Evolutionary conservation across 2,329 filamentous ascomycete species (phyloP), one percentile per base, ranked within the genome.

Genomic region (Curvularia sp.): DNA sequence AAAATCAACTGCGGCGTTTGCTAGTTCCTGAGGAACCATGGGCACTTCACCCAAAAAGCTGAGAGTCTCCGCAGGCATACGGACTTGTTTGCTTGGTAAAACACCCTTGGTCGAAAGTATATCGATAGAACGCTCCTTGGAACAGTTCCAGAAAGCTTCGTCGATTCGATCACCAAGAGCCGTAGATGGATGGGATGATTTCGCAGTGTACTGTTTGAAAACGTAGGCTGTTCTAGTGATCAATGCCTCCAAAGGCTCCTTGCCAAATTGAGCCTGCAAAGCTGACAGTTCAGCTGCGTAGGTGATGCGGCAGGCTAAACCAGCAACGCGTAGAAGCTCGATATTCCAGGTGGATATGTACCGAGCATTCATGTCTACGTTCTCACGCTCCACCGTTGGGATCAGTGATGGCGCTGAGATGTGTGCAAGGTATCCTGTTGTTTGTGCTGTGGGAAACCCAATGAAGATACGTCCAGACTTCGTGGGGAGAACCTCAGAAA

Each of bases 381-480:
- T 95, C 75, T 99, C 95, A 73, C 95, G 88, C 77, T 99, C 95
- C 2, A 99, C 96, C 0, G 95, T 99, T 0, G 95, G 95, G 57
- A 99, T 99, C 13, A 99, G 89, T 0, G 94, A 97, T 1, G 93
- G 95, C 0, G 95, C 95, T 12, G 94, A 98, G 30, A 99, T 90
- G 76, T 99, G 95, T 74, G 96, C 90, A 15, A 94, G 91, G 28
- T 94, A 88, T 54, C 94, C 95, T 0, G 96, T 99, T 0, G 95
- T 99, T 79, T 99, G 95, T 67, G 94, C 93, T 1, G 95, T 99
- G 3, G 95, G 94, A 72, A 99, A 99, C 0, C 95, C 95, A 71
- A 99, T 99, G 71, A 98, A 99, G 54, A 99, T 91, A 53, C 92
- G 89, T 6, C 95, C 95, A 67, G 91, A 91, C 75, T 93, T 96